Percentiles rank a stretch among this genome's conserved stretches.
Conservation (phyloP, 1,284 basidiomycete species). For the Mycosarcoma mackinlayi region DNA sequence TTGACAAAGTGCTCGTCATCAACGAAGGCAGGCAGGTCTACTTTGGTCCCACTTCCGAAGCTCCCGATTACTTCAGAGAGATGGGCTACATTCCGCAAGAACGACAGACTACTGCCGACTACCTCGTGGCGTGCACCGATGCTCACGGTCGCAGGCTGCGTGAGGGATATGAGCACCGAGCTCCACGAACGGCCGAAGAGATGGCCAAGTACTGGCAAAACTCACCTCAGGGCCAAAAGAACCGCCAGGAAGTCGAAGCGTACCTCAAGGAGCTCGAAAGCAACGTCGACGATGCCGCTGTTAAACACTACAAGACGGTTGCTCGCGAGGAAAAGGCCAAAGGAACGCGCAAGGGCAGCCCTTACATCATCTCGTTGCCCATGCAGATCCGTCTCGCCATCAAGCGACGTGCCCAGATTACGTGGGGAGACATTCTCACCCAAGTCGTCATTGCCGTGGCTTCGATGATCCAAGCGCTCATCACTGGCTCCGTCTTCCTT, state of each 20-base stretch:
- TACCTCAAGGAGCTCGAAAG: conserved; percentile 40
- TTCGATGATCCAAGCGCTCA: conserved; percentile 73
- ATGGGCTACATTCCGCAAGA: conserved; percentile 70
- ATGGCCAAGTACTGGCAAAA: conserved; percentile 47
- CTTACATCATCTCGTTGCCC: conserved; percentile 56
- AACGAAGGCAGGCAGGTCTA: conserved; percentile 65
- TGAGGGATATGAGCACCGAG: conserved; percentile 59
- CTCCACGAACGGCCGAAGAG: conserved; percentile 60
- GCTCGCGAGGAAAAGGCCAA: conserved; percentile 50
- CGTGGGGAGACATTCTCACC: conserved; percentile 73
- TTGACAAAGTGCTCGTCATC: conserved; percentile 63
- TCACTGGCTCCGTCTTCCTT: conserved; percentile 82
- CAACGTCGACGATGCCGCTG: conserved; percentile 22
- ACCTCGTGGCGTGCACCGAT: conserved; percentile 70
- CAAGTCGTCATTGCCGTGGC: conserved; percentile 64
- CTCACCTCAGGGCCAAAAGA: conserved; percentile 44
- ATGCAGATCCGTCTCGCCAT: conserved; percentile 77
- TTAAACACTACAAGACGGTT: conserved; percentile 38
- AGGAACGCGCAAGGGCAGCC: conserved; percentile 25
- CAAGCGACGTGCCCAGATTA: conserved; percentile 76
- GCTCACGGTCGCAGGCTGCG: conserved; percentile 68
- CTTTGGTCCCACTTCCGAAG: conserved; percentile 56
- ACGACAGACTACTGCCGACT: conserved; percentile 63
- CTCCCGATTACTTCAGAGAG: conserved; percentile 55
- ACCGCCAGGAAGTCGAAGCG: conserved; percentile 40